A percentile compares a stretch with the other conserved stretches of the same genome.
phyloP scores from a whole-genome alignment of 140 eudicot species.

The Anethum foeniculum region DNA sequence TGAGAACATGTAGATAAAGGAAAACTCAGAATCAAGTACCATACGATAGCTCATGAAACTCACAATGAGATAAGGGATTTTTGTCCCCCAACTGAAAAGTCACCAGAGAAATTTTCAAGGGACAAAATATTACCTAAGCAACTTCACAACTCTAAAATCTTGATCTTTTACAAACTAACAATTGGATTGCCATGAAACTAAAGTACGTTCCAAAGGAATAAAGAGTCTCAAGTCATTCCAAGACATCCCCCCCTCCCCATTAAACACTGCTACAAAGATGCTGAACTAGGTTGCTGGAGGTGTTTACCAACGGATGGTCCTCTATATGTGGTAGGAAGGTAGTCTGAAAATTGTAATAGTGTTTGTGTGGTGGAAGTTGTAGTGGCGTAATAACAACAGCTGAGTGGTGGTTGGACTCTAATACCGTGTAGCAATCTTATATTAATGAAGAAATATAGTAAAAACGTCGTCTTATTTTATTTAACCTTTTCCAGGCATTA shows the following conservation, averaged over 20 bases:
- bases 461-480: background rate
- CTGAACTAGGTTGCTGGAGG: background rate
- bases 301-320: background rate
- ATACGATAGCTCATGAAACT: background rate
- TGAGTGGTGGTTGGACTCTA: background rate
- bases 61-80: background rate
- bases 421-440: background rate
- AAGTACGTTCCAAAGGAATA: background rate
- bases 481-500: background rate
- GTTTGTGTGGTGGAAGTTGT: background rate
- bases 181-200: background rate
- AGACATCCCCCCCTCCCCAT: background rate
- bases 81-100: background rate
- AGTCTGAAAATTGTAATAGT: background rate
- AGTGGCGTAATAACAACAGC: background rate
- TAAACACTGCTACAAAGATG: background rate
- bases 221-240: background rate
- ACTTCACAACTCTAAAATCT: background rate
- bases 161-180: background rate
- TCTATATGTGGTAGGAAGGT: background rate
- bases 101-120: background rate
- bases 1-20: background rate
- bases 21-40: background rate
- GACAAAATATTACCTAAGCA: background rate
- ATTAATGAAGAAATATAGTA: background rate